Base-by-base conservation (phyloP, 345 rosid genomes). In the Cochlearia excelsa region DNA sequence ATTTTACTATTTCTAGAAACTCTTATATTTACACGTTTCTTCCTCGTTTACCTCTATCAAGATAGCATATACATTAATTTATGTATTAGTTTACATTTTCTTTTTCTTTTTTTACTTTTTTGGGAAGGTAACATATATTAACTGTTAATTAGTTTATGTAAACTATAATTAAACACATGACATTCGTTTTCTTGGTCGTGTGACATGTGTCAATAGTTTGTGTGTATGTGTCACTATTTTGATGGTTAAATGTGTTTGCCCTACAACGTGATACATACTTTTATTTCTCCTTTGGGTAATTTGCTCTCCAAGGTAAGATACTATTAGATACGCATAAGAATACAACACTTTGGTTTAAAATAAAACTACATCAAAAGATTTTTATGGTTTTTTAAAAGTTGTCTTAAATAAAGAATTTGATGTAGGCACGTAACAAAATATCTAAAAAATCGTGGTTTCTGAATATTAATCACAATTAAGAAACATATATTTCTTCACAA, bases 191-290 rank as follows among this genome's bases (percentile, higher is more conserved):
- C 48, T 29, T 29, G 11, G 3, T 3, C 26, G 23, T 3, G 26
- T 5, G 3, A 6, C 62, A 64, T 53, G 83, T 83, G 10, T 70
- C 11, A 52, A 80, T 73, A 62, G 76, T n/a, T n/a, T 41, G 26
- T 50, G 26, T 51, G 11, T 27, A 35, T 39, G 58, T 59, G 48
- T 30, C 53, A 59, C 9, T 30, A 43, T n/a, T 45, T 1, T 35
- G 16, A 44, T 51, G 65, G 59, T 23, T 1, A 33, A 51, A 29
- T 35, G 26, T 59, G n/a, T 59, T 34, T 57, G 11, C 38, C 23
- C 7, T 6, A 59, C 46, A 51, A 51, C 51, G 54, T 28, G 35
- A 27, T 52, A 31, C 26, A 53, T 38, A 51, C 45, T 51, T 16
- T 59, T 35, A 52, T 43, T 51, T 59, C 59, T 59, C 31, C 8